These are phyloP conservation scores for Paraphoma chrysanthemicola DNA, from an alignment of 2,329 filamentous ascomycete species.

Conservation along the genomic window DNA sequence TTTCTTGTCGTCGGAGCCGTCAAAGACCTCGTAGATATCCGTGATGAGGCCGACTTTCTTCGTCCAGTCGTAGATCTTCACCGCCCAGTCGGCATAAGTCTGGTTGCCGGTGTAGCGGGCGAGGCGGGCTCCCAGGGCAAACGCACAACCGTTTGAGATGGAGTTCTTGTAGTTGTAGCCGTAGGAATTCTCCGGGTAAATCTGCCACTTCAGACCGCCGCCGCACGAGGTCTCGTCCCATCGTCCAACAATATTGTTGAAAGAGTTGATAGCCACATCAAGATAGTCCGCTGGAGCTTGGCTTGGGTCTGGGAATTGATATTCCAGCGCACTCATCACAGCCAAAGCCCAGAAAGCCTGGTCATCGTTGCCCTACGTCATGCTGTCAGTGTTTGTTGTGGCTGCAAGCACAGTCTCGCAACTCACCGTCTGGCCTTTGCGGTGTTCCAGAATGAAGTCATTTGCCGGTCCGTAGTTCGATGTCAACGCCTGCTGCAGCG, in stretches of 20 bases:
- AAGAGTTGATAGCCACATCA: constrained; percentile 72
- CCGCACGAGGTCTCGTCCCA: constrained; percentile 74
- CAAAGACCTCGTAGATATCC: constrained; percentile 59
- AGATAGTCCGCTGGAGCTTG: constrained; percentile 62
- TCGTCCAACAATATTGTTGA: constrained; percentile 71
- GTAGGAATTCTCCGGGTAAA: constrained; percentile 73
- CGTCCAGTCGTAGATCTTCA: constrained; percentile 68
- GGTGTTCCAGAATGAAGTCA: constrained; percentile 54
- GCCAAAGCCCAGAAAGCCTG: constrained; percentile 77
- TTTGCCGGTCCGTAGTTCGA: constrained; percentile 51
- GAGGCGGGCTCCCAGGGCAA: constrained; percentile 79
- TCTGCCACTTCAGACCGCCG: constrained; percentile 83
- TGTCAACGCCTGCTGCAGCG: constrained; percentile 52
- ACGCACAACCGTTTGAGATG: constrained; percentile 82
- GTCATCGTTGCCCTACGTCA: constrained; percentile 71
- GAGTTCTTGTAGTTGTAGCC: constrained; percentile 86
- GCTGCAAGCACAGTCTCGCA: neutral
- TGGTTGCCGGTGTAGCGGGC: constrained; percentile 72
- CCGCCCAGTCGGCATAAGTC: constrained; percentile 66
- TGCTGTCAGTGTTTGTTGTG: neutral
- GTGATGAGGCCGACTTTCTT: constrained; percentile 58
- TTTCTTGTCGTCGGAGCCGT: constrained; percentile 59
- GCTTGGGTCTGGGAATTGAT: constrained; percentile 68
- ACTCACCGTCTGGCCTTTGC: constrained; percentile 38
- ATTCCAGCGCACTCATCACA: constrained; percentile 72